Conservation (phyloP, 305 asterid species). For the Solanum aculeatissimum region DNA sequence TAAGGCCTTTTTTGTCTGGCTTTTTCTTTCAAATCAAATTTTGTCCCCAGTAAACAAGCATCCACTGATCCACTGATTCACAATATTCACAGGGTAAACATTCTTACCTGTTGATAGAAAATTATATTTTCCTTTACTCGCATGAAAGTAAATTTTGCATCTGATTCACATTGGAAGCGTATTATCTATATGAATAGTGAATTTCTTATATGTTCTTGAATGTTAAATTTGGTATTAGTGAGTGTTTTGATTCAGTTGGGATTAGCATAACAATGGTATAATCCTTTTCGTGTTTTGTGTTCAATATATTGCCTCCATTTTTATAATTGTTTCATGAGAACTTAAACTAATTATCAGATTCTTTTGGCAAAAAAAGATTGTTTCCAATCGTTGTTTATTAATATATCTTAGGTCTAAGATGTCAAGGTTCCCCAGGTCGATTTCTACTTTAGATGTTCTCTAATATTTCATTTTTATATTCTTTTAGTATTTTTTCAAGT, state of each 20-base stretch:
- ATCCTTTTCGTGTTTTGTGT: neutral
- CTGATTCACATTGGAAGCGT: neutral
- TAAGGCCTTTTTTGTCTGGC: neutral
- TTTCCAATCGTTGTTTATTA: neutral
- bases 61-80: neutral
- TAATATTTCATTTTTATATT: too few species aligned
- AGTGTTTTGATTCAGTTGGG: neutral
- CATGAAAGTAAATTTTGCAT: neutral
- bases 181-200: neutral
- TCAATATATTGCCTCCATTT: neutral
- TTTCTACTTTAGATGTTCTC: conserved; percentile 34
- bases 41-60: neutral
- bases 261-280: neutral
- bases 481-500: too few species aligned
- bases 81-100: neutral
- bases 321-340: neutral
- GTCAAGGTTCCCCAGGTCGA: conserved; percentile 42
- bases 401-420: conserved; percentile 34
- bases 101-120: neutral
- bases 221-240: neutral
- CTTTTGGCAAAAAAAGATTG: neutral
- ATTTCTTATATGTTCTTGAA: neutral
- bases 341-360: neutral
- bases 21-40: too few species aligned
- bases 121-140: neutral